phyloP scores from a whole-genome alignment of 1,139 yeast species.

The Zygosaccharomyces pseudobailii region DNA sequence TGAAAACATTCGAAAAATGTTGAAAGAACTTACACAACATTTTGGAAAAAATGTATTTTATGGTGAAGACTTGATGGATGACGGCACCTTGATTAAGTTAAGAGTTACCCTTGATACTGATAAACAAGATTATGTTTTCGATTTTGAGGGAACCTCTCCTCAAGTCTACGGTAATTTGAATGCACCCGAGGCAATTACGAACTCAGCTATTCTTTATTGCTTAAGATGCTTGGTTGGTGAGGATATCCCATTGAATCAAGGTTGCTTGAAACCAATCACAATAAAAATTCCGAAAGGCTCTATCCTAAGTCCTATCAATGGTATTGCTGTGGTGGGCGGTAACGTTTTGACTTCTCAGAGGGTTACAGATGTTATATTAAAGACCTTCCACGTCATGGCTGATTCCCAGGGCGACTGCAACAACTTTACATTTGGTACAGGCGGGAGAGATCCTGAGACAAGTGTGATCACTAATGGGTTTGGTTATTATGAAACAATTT shows the following conservation, averaged over 20 bases:
- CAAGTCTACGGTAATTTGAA: constrained; percentile 59
- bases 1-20: constrained; percentile 36
- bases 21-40: constrained; percentile 31
- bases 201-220: constrained; percentile 76
- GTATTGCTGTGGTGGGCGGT: constrained; percentile 85
- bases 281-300: constrained; percentile 64
- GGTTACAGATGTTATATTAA: constrained; percentile 70
- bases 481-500: constrained; percentile 69
- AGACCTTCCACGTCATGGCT: constrained; percentile 72
- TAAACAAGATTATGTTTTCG: constrained; percentile 39
- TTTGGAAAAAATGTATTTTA: constrained; percentile 25
- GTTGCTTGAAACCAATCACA: constrained; percentile 67
- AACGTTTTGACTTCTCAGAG: constrained; percentile 83
- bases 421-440: constrained; percentile 64
- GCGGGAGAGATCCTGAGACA: constrained; percentile 36
- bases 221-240: constrained; percentile 67
- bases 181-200: constrained; percentile 68
- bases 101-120: constrained; percentile 39
- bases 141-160: constrained; percentile 48
- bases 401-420: constrained; percentile 75
- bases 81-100: constrained; percentile 41
- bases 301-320: constrained; percentile 61
- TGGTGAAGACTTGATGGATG: constrained; percentile 44
- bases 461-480: constrained; percentile 47
- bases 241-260: constrained; percentile 79